Evolutionary conservation across 2,329 filamentous ascomycete species (phyloP), one percentile per base, ranked within the genome.

Genomic region (Ophiostoma piceae): DNA sequence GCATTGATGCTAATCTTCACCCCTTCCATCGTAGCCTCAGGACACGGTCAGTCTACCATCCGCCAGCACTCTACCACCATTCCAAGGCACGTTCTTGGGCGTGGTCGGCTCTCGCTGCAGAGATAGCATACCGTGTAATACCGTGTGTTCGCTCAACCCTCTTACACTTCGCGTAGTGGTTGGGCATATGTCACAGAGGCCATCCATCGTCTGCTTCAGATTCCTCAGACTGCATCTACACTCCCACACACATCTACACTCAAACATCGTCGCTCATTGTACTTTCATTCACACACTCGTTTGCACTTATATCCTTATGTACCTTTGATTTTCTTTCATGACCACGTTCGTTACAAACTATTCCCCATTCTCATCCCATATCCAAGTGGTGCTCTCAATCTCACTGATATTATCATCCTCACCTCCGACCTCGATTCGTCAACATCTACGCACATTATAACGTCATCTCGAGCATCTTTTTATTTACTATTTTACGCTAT

Each of bases 191-290:
- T 57, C 51, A 57, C n/a, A 57, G 22, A 57, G 51, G n/a, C 51
- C 51, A 57, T 57, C 51, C 51, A 57, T 57, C 22, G 51, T 57
- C 51, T 57, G 51, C 51, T 57, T 57, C 51, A 57, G 51, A 57
- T 57, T 57, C 51, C 51, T 29, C 9, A 26, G 8, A 26, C 43
- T 26, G 12, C 51, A 26, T 57, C 22, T 22, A 57, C 51, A 57
- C 51, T 57, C n/a, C 7, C 5, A 5, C 22, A 26, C 22, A 7
- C 51, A 26, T 57, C 22, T 22, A 29, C 51, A 57, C 51, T 57
- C n/a, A 57, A 22, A 57, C 51, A 26, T 26, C 51, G 51, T 29
- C 51, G 11, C 51, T 57, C 51, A 3, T 57, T 57, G 51, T 26
- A 26, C 22, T 57, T 14, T 26, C 3, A 14, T 57, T 57, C 51